Evolutionary conservation across 495 filamentous ascomycete genomes (phyloP).

Genomic region (Neurospora discreta): DNA sequence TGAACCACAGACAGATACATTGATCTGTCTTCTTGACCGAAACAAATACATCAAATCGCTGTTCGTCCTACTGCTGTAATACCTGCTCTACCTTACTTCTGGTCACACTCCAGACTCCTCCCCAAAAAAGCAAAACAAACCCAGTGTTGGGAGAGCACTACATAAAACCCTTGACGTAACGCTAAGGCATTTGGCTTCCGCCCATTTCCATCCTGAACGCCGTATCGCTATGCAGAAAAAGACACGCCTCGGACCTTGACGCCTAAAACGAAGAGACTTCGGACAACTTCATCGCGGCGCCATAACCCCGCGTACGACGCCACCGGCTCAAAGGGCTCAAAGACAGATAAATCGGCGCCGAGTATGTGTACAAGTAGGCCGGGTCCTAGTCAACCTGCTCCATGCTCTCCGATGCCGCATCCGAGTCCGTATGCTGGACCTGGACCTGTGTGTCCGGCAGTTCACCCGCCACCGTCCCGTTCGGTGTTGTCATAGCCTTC

Average conservation of each 20-base stretch:
- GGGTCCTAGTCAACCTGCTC: background rate
- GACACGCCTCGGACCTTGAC: background rate
- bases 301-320: background rate
- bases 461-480: background rate
- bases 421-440: background rate
- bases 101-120: background rate
- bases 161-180: background rate
- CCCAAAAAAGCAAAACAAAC: background rate
- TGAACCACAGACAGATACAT: background rate
- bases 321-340: background rate
- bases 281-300: background rate
- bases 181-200: background rate
- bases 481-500: background rate
- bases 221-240: background rate
- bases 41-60: background rate
- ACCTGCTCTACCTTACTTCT: background rate
- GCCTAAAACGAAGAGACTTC: background rate
- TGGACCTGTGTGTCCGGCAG: background rate
- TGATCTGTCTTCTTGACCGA: background rate
- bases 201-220: background rate
- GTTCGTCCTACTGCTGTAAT: background rate
- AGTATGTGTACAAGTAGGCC: background rate
- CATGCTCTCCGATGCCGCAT: background rate
- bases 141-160: background rate
- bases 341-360: background rate